Evolutionary conservation across 139 green algal species (phyloP).

Genomic region (Picochlorum sp.): DNA sequence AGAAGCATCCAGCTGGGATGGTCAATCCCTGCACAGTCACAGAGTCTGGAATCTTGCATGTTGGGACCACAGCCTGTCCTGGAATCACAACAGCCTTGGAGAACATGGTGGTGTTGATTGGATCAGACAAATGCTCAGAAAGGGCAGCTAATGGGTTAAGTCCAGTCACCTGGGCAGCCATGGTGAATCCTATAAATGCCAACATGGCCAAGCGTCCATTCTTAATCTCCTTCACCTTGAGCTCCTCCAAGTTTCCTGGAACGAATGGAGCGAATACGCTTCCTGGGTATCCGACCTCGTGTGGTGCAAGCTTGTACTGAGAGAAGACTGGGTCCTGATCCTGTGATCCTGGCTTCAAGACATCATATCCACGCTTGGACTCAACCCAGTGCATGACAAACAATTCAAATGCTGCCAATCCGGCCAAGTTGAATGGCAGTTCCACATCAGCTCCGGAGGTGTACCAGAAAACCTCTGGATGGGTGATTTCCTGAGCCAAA

Average conservation of each 20-base stretch:
- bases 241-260: constrained; percentile 58
- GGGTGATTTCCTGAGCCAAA: constrained; percentile 49
- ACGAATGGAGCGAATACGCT: constrained; percentile 64
- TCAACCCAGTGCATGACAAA: constrained; percentile 79
- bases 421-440: constrained; percentile 58
- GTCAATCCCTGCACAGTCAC: constrained; percentile 44
- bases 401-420: constrained; percentile 76
- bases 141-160: constrained; percentile 59
- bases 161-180: constrained; percentile 57
- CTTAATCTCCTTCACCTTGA: constrained; percentile 97
- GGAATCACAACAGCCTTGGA: constrained; percentile 27
- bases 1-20: constrained; percentile 67
- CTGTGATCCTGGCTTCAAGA: constrained; percentile 65
- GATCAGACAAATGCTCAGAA: constrained; percentile 62
- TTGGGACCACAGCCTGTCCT: constrained; percentile 27
- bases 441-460: constrained; percentile 36
- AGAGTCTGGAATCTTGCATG: constrained; percentile 51
- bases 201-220: constrained; percentile 80
- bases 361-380: constrained; percentile 65
- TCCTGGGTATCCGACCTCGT: constrained; percentile 49
- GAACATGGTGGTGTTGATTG: constrained; percentile 65
- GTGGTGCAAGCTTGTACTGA: constrained; percentile 56
- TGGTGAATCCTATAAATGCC: constrained; percentile 49
- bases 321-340: constrained; percentile 74
- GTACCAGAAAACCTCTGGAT: constrained; percentile 31